These are phyloP conservation scores for Incumbomyces lentus DNA, from an alignment of 2,329 filamentous ascomycete species.

Conservation along the genomic window DNA sequence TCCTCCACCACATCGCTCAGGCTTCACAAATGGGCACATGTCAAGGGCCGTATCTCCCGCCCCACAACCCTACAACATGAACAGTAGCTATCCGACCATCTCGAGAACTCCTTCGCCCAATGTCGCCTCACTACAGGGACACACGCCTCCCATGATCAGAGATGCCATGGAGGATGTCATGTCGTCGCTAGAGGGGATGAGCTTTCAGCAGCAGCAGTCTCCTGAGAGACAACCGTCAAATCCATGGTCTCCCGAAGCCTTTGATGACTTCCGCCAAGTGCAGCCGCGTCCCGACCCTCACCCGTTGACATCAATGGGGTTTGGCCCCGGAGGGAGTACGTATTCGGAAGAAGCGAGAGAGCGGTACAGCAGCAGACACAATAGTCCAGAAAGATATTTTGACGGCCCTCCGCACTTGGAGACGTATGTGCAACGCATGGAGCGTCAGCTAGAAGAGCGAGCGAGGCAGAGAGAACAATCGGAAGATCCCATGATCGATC, in stretches of 20 bases:
- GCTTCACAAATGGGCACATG: constrained; percentile 29
- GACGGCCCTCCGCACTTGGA: constrained; percentile 61
- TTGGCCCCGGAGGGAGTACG: constrained; percentile 43
- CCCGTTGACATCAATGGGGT: constrained; percentile 65
- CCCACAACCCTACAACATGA: constrained; percentile 20
- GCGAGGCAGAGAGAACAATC: constrained; percentile 29
- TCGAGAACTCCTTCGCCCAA: constrained; percentile 54
- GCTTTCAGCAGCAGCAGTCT: constrained; percentile 43
- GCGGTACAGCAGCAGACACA: constrained; percentile 41
- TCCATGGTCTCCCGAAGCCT: constrained; percentile 87
- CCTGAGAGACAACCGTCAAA: constrained; percentile 45
- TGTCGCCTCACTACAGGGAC: constrained; percentile 54
- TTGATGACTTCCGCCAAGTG: constrained; percentile 43
- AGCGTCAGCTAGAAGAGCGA: constrained; percentile 64
- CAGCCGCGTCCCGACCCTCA: constrained; percentile 33
- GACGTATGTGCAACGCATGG: constrained; percentile 88
- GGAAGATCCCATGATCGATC: constrained; percentile 43
- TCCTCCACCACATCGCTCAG: constrained; percentile 61
- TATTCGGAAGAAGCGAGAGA: constrained; percentile 44
- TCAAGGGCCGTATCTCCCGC: constrained; percentile 40
- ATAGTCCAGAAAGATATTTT: constrained; percentile 41
- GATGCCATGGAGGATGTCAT: constrained; percentile 98
- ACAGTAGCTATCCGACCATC: constrained; percentile 39
- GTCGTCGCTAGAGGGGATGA: constrained; percentile 84
- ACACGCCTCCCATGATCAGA: constrained; percentile 82